Evolutionary conservation across 2,329 filamentous ascomycete genomes (phyloP).

Genomic region (Pestalotiopsis sp.): DNA sequence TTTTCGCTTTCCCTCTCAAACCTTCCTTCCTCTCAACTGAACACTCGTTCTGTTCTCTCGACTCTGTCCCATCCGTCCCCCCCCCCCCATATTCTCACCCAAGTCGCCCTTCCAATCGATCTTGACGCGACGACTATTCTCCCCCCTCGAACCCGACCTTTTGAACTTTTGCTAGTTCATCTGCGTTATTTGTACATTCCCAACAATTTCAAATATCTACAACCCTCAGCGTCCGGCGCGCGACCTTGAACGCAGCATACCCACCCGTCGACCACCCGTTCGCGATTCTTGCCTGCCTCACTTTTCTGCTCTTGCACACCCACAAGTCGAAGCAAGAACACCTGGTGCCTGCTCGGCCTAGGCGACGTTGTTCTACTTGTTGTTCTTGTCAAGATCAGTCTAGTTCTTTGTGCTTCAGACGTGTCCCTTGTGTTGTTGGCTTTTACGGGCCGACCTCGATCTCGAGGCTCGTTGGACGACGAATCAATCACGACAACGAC

Average conservation of each 20-base stretch:
- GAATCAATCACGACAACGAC: background rate
- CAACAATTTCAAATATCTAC: constrained; percentile 18
- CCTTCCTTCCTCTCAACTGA: constrained; percentile 7
- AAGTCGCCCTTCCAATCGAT: background rate
- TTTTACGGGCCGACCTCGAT: constrained; percentile 13
- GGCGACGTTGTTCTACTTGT: constrained; percentile 16
- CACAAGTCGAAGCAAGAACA: constrained; percentile 15
- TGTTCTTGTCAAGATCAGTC: constrained; percentile 17
- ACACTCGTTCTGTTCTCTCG: constrained; percentile 7
- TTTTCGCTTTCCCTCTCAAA: constrained; percentile 13
- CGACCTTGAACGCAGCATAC: constrained; percentile 23
- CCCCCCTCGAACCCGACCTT: background rate
- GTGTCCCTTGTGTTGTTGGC: constrained; percentile 26
- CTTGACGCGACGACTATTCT: constrained; percentile 1
- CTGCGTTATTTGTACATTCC: background rate
- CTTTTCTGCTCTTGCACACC: constrained; percentile 15
- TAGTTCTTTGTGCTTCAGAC: constrained; percentile 26
- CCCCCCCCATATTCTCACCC: background rate
- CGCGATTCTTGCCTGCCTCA: constrained; percentile 18
- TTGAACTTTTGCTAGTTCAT: background rate
- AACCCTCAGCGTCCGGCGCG: constrained; percentile 22
- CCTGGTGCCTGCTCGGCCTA: constrained; percentile 15
- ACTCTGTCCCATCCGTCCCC: constrained; percentile 1
- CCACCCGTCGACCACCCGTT: constrained; percentile 21
- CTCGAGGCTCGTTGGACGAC: constrained; percentile 2